These are phyloP conservation scores for Fagopyrum homotropicum DNA, from an alignment of 148 eudicot species.

Conservation along the genomic window DNA sequence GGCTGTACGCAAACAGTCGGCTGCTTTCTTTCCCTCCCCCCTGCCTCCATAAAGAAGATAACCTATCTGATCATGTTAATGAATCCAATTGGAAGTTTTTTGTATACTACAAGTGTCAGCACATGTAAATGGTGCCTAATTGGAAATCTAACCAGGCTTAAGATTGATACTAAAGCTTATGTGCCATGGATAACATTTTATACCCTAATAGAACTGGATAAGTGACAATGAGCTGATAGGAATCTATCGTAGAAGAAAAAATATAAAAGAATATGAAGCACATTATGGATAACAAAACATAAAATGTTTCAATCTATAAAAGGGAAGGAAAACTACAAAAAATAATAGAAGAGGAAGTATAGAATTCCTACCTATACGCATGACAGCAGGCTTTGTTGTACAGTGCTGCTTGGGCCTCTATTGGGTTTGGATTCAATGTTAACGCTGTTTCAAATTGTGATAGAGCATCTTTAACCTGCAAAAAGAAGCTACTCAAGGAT, in stretches of 20 bases:
- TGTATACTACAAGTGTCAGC: neutral
- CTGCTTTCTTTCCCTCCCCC: slow-evolving; percentile 94
- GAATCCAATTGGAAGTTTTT: neutral
- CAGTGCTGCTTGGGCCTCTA: slow-evolving; percentile 98
- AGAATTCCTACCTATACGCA: slow-evolving; percentile 67
- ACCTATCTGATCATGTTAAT: slow-evolving; percentile 2
- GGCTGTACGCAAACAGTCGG: slow-evolving; percentile 86
- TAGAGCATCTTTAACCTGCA: slow-evolving; percentile 91
- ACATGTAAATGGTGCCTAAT: neutral
- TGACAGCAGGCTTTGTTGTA: slow-evolving; percentile 99
- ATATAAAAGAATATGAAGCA: neutral
- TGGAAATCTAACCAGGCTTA: neutral
- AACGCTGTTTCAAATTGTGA: slow-evolving; percentile 82
- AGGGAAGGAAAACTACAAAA: slow-evolving; percentile 3
- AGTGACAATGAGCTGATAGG: neutral
- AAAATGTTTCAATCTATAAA: neutral
- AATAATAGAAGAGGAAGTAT: neutral
- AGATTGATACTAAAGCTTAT: neutral
- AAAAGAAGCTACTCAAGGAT: neutral
- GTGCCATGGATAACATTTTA: neutral
- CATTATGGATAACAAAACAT: neutral
- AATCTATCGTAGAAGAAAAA: neutral
- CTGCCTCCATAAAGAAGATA: slow-evolving; percentile 44
- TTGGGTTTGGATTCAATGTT: slow-evolving; percentile 64
- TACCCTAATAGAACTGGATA: slow-evolving; percentile 1